Conservation (phyloP, 805 yeast genomes). For the Candida oleophila region DNA sequence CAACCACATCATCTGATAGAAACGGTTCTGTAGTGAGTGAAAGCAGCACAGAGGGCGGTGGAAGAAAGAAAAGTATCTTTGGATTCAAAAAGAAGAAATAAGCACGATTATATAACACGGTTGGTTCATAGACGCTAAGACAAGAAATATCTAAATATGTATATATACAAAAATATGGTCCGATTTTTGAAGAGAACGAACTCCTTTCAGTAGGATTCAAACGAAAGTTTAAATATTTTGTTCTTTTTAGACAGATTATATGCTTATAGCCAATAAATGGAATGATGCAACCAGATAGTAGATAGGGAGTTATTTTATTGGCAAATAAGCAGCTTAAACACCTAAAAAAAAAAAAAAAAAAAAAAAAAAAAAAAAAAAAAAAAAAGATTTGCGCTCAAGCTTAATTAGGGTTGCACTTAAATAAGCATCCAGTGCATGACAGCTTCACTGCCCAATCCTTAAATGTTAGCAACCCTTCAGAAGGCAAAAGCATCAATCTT, state of each 20-base stretch:
- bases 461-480: no score
- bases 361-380: not conserved
- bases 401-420: no score
- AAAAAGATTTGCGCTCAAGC: no score
- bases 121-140: not conserved
- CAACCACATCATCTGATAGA: constrained; percentile 23
- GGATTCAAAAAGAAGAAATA: constrained; percentile 31
- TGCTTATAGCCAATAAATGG: no score
- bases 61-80: constrained; percentile 30
- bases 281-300: no score
- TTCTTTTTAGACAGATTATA: no score
- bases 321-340: not conserved
- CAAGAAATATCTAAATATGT: not conserved
- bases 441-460: no score
- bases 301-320: no score
- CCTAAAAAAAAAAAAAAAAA: not conserved
- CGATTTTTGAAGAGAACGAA: no score
- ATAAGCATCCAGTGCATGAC: no score
- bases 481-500: no score
- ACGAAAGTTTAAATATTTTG: not conserved
- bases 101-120: not conserved
- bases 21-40: constrained; percentile 10
- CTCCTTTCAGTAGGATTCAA: no score
- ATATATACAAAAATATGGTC: not conserved
- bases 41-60: constrained; percentile 7